phyloP scores from a whole-genome alignment of 2,329 filamentous ascomycete genomes.

The Microdochium trichocladiopsis region DNA sequence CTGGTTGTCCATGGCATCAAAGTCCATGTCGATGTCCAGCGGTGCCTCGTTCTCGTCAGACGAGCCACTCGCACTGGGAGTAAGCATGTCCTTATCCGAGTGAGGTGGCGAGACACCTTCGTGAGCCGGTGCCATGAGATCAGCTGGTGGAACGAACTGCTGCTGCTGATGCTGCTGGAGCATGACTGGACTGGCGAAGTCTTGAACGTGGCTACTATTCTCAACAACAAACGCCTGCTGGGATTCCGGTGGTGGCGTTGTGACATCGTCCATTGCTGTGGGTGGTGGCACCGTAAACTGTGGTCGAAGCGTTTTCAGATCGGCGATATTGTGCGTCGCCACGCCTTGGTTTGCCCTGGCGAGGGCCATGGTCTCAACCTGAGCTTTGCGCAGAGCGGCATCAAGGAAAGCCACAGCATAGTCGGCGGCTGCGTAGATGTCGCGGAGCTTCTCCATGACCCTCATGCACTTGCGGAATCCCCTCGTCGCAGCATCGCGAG shows the following conservation, averaged over 20 bases:
- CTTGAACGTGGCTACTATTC: neutral
- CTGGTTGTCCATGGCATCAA: conserved; percentile 28
- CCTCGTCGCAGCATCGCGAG: conserved; percentile 65
- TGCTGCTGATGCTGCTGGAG: conserved; percentile 2
- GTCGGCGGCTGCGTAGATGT: conserved; percentile 90
- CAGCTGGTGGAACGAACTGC: conserved; percentile 7
- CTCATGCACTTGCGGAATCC: conserved; percentile 91
- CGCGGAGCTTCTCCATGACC: conserved; percentile 78
- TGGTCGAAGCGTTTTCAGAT: conserved; percentile 11
- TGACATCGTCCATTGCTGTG: conserved; percentile 14
- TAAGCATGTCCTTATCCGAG: conserved; percentile 1
- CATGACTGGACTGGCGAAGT: neutral
- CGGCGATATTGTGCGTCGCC: conserved; percentile 10
- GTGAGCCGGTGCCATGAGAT: conserved; percentile 6
- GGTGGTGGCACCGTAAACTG: conserved; percentile 10
- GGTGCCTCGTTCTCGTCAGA: conserved; percentile 27
- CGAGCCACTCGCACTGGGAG: conserved; percentile 12
- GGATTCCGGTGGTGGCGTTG: conserved; percentile 48
- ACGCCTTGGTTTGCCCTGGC: conserved; percentile 34
- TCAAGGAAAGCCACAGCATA: conserved; percentile 95
- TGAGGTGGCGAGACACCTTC: conserved; percentile 3
- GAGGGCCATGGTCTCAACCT: conserved; percentile 48
- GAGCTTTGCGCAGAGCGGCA: conserved; percentile 80
- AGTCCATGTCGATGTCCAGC: conserved; percentile 38
- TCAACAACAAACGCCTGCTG: conserved; percentile 9